A percentile compares a stretch with the other conserved stretches of the same genome.
Evolutionary conservation across 2,329 filamentous ascomycete genomes (phyloP).

Genomic region (Pseudophaeomoniella oleicola): DNA sequence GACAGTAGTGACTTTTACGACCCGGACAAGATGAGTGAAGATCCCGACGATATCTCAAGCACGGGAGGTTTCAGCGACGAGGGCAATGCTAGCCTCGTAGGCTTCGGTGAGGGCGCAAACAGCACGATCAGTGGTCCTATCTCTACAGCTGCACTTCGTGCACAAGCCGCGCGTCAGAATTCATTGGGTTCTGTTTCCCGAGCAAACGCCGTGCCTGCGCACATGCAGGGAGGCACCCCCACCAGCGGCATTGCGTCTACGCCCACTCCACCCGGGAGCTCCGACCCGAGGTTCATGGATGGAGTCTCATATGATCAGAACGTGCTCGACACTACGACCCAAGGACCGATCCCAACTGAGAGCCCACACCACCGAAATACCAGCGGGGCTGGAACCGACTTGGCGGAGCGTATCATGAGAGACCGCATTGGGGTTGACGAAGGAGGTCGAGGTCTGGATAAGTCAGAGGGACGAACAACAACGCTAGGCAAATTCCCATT

Average conservation of each 20-base stretch:
- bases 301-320: slow-evolving; percentile 49
- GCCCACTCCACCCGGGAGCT: slow-evolving; percentile 34
- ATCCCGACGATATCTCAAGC: slow-evolving; percentile 49
- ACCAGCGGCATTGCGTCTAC: slow-evolving; percentile 30
- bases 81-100: slow-evolving; percentile 68
- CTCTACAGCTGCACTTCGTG: slow-evolving; percentile 40
- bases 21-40: slow-evolving; percentile 43
- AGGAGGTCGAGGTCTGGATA: slow-evolving; percentile 4
- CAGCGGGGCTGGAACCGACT: slow-evolving; percentile 31
- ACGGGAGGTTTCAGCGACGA: slow-evolving; percentile 77
- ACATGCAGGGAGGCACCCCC: slow-evolving; percentile 18
- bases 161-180: slow-evolving; percentile 17
- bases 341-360: slow-evolving; percentile 38
- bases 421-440: slow-evolving; percentile 42
- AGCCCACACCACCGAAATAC: too few species aligned
- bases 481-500: slow-evolving; percentile 12
- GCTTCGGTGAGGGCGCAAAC: slow-evolving; percentile 82
- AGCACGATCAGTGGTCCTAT: slow-evolving; percentile 69
- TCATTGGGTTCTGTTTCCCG: slow-evolving; percentile 24
- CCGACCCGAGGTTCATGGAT: slow-evolving; percentile 52
- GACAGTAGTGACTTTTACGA: slow-evolving; percentile 46
- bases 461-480: slow-evolving; percentile 5
- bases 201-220: slow-evolving; percentile 12
- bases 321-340: slow-evolving; percentile 50
- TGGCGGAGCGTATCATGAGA: slow-evolving; percentile 50